A percentile compares a stretch with the other conserved stretches of the same genome.
phyloP scores from a whole-genome alignment of 768 basidiomycete genomes.

The Podaxis carcinomalis region DNA sequence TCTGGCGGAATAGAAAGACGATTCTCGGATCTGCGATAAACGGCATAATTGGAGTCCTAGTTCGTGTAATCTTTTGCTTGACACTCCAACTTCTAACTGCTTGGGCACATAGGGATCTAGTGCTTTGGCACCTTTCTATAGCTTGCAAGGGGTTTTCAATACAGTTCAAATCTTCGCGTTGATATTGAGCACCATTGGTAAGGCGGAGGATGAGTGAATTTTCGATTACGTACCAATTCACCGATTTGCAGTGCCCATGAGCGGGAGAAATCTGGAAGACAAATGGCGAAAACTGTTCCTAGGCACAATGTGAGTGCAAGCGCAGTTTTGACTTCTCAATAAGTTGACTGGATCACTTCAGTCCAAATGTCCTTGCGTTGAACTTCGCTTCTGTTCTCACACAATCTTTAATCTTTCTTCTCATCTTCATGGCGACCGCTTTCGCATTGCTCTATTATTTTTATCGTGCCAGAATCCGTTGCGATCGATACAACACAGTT shows the following conservation, averaged over 20 bases:
- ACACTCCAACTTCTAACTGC: not conserved
- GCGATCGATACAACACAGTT: conserved; percentile 41
- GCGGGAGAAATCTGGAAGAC: conserved; percentile 30
- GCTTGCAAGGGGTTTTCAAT: conserved; percentile 63
- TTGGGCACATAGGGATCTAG: conserved; percentile 54
- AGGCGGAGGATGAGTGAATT: conserved; percentile 1
- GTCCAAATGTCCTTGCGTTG: conserved; percentile 71
- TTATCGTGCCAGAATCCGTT: conserved; percentile 41
- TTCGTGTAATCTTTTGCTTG: conserved; percentile 24
- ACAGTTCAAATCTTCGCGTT: conserved; percentile 71
- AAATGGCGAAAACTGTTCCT: conserved; percentile 60
- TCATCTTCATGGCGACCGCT: conserved; percentile 52
- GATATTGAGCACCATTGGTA: conserved; percentile 64
- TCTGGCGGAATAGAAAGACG: conserved; percentile 52
- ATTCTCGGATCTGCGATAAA: conserved; percentile 45
- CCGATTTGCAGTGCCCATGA: conserved; percentile 32
- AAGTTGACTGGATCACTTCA: conserved; percentile 20
- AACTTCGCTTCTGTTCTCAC: conserved; percentile 63
- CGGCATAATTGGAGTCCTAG: conserved; percentile 50
- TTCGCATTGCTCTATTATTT: conserved; percentile 56
- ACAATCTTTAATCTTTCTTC: conserved; percentile 56
- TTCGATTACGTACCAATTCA: not conserved
- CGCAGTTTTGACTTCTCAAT: not conserved
- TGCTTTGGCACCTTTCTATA: conserved; percentile 63
- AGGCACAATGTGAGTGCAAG: conserved; percentile 55